phyloP scores from a whole-genome alignment of 306 rosid genomes.

The Sechiopsis laciniata region DNA sequence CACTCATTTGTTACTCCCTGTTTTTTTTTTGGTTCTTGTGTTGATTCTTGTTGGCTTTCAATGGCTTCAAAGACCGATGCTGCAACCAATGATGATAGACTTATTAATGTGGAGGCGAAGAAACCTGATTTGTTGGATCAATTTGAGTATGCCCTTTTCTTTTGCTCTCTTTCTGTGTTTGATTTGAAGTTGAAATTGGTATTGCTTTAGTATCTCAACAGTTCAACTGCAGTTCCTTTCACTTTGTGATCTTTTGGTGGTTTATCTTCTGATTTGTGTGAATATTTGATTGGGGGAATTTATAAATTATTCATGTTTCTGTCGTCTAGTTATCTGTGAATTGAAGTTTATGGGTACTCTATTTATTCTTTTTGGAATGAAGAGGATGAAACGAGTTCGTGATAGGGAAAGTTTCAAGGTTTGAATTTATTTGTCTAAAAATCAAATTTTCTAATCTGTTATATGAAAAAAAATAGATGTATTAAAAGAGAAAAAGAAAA shows the following conservation, averaged over 20 bases:
- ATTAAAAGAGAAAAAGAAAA: neutral
- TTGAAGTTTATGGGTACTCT: neutral
- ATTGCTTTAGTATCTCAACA: too few relatives aligned
- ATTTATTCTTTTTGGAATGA: neutral
- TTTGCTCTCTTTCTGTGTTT: neutral
- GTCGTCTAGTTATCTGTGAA: neutral
- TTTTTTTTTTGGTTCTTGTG: slow-evolving; percentile 15
- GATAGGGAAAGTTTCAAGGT: neutral
- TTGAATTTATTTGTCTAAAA: neutral
- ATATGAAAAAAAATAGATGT: neutral
- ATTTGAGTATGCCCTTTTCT: slow-evolving; percentile 37
- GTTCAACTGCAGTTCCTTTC: too few relatives aligned
- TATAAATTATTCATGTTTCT: neutral
- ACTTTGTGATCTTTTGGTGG: neutral
- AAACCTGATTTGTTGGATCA: slow-evolving; percentile 36
- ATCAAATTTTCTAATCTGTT: neutral
- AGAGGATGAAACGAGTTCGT: slow-evolving; percentile 15
- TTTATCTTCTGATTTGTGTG: neutral
- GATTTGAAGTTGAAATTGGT: neutral
- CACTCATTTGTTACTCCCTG: neutral
- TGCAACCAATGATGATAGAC: slow-evolving; percentile 35
- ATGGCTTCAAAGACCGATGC: slow-evolving; percentile 35
- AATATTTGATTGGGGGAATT: neutral
- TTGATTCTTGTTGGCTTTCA: slow-evolving; percentile 26
- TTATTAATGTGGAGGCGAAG: slow-evolving; percentile 32